Percentiles rank a stretch among this genome's conserved stretches.
Evolutionary conservation across 2,329 filamentous ascomycete genomes (phyloP).

Genomic region (Aspergillus ibericus): DNA sequence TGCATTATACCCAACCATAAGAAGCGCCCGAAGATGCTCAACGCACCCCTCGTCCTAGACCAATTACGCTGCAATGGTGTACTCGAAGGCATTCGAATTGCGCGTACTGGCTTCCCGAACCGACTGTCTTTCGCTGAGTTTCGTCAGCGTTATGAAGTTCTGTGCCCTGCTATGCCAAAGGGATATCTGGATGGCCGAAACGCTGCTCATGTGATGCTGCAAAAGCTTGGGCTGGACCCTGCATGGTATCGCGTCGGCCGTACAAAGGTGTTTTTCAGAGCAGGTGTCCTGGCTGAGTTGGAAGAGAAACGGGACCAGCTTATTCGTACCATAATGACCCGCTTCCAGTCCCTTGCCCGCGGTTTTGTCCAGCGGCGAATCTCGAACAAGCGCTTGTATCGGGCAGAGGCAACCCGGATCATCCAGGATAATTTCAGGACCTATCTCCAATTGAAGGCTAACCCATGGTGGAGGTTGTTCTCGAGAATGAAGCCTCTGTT

Average conservation of each 20-base stretch:
- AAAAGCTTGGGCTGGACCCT: conserved; percentile 81
- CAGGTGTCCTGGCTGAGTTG: conserved; percentile 90
- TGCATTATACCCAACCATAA: conserved; percentile 99
- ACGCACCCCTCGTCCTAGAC: conserved; percentile 87
- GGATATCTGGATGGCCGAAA: conserved; percentile 89
- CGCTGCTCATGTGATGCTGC: conserved; percentile 80
- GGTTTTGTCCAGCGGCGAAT: conserved; percentile 86
- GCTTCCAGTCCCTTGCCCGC: conserved; percentile 87
- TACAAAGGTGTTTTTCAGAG: conserved; percentile 97
- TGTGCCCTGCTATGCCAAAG: conserved; percentile 84
- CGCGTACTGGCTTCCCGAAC: conserved; percentile 94
- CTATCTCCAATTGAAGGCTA: conserved; percentile 84
- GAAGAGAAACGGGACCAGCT: conserved; percentile 93
- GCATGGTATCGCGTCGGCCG: conserved; percentile 88
- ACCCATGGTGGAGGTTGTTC: conserved; percentile 96
- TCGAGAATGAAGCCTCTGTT: conserved; percentile 93
- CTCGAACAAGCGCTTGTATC: conserved; percentile 89
- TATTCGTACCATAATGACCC: conserved; percentile 89
- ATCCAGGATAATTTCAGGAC: conserved; percentile 93
- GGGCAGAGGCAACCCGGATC: conserved; percentile 89
- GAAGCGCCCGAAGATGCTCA: conserved; percentile 91
- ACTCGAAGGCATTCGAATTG: conserved; percentile 96
- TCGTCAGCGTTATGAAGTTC: conserved; percentile 90
- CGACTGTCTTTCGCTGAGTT: conserved; percentile 90
- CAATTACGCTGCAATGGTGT: conserved; percentile 99